Base-by-base conservation (phyloP, 2,329 filamentous ascomycete genomes). In the Rugonectria rugulosa region DNA sequence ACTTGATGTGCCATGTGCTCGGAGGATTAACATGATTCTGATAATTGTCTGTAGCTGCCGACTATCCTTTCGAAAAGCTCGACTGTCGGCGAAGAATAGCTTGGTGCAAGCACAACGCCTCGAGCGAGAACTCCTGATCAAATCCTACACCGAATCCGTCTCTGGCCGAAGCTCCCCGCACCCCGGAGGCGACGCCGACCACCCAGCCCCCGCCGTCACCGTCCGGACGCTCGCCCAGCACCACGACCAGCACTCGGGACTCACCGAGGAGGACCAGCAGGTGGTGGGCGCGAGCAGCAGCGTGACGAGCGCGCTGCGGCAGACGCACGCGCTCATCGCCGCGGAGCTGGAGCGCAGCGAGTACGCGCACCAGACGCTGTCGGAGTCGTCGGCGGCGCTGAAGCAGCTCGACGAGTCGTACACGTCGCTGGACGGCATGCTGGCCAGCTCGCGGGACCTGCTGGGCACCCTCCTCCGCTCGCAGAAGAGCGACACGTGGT, bases 401-500 rank as follows among this genome's bases (percentile, higher is more conserved):
- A 83, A 84, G 48, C 86, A 91, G 60, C 82, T 99, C 1, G 86
- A 89, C 4, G 89, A 96, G 66, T 89, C 86, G 31, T 99, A 99
- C 75, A 86, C 81, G 17, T 86, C 87, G 44, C 84, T 98, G 5
- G 91, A 94, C 66, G 84, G 85, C 11, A 82, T 97, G 69, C 81
- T 99, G 31, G 81, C 84, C 3, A 89, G 85, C 53, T 93, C 90
- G 40, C 84, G 85, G 61, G 88, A 87, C 51, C 79, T 99, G 15
- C 84, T 97, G 7, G 86, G 86, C 6, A 91, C 91, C 15, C 79
- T 99, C 40, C 77, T 98, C 41, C 86, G 86, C 58, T 95, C 91
- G 61, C 92, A 96, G 71, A 99, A 99, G 81, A 95, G 89, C 62
- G 95, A 99, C 71, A 97, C 93, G 3, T 99, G 95, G 95, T 99